Percentiles rank a stretch among this genome's conserved stretches.
phyloP scores from a whole-genome alignment of 2,329 filamentous ascomycete species.

The Hyphodiscus sp. region DNA sequence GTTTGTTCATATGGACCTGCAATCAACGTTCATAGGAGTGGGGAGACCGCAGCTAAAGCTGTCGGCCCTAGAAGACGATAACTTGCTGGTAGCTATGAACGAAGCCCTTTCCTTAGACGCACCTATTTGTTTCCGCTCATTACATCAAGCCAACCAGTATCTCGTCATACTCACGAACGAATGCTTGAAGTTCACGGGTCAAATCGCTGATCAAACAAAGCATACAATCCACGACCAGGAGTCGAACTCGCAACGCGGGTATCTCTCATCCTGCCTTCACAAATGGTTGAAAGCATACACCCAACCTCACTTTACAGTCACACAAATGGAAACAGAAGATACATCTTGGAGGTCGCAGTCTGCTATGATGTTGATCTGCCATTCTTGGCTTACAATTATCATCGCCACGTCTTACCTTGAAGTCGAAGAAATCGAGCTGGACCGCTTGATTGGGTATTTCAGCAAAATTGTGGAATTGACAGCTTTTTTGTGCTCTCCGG shows the following conservation, averaged over 20 bases:
- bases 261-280: too few relatives aligned
- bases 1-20: background rate
- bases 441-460: background rate
- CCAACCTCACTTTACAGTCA: background rate
- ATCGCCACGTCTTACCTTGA: background rate
- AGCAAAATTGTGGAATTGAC: background rate
- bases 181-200: background rate
- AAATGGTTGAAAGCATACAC: too few relatives aligned
- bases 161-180: constrained; percentile 1
- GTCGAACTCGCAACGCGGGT: background rate
- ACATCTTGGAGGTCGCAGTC: background rate
- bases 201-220: background rate
- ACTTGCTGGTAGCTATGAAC: background rate
- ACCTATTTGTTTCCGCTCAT: background rate
- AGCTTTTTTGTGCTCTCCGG: background rate
- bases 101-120: background rate
- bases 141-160: background rate
- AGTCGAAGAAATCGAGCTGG: background rate
- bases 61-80: too few relatives aligned
- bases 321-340: background rate
- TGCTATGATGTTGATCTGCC: background rate
- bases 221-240: background rate
- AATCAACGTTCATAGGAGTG: background rate
- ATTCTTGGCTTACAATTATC: constrained; percentile 1
- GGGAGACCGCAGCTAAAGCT: background rate